Conservation (phyloP, 2,329 filamentous ascomycete genomes). For the Fonsecaea nubica region DNA sequence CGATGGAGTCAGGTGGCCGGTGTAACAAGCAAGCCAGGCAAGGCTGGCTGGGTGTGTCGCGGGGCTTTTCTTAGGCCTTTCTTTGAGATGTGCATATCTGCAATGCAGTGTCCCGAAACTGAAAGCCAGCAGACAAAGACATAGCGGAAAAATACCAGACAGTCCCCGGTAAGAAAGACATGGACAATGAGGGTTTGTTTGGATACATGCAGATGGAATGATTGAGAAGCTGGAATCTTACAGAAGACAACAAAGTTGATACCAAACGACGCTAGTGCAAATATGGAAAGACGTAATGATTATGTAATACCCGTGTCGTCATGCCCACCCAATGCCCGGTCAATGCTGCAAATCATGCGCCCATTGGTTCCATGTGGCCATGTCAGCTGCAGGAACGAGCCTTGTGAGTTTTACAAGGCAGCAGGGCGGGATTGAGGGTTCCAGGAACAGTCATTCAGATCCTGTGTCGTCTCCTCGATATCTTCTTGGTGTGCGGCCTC, state of each 20-base stretch:
- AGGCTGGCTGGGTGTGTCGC: slow-evolving; percentile 2
- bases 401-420: not conserved
- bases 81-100: not conserved
- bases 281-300: not conserved
- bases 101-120: not conserved
- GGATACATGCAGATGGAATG: not conserved
- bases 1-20: slow-evolving; percentile 24
- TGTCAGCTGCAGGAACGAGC: slow-evolving; percentile 25
- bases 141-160: not conserved
- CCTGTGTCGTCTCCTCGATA: not conserved
- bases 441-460: not conserved
- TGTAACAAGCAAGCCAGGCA: slow-evolving; percentile 3
- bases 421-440: not conserved
- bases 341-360: slow-evolving; percentile 7
- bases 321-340: no score
- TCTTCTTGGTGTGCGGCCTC: not conserved
- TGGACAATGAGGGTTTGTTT: not conserved
- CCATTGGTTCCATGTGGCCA: not conserved
- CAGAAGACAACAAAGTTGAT: not conserved
- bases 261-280: not conserved
- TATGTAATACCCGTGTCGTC: not conserved
- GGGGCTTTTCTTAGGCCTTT: no score
- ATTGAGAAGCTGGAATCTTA: not conserved
- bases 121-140: not conserved
- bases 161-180: not conserved